phyloP scores from a whole-genome alignment of 2,329 filamentous ascomycete genomes.

The Passalora sequoiae region DNA sequence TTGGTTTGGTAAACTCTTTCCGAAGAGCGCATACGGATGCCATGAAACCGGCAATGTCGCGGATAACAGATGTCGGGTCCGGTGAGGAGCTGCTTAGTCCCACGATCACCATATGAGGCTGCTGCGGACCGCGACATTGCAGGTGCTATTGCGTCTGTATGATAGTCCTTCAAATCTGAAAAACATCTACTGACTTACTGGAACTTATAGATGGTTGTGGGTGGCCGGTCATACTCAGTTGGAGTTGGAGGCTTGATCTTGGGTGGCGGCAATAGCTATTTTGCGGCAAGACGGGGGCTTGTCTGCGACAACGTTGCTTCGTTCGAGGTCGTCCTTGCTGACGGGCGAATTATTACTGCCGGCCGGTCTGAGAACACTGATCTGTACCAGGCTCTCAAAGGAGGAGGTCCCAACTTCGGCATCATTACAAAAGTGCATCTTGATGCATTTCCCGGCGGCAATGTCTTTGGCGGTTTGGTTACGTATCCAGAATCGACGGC shows the following conservation, averaged over 20 bases:
- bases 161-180: too few relatives aligned
- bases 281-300: constrained; percentile 22
- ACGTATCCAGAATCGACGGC: constrained; percentile 11
- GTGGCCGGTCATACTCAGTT: constrained; percentile 21
- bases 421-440: constrained; percentile 25
- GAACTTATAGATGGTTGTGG: constrained; percentile 22
- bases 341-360: constrained; percentile 22
- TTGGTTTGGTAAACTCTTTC: too few relatives aligned
- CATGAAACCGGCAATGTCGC: too few relatives aligned
- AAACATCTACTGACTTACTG: too few relatives aligned
- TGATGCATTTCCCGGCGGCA: constrained; percentile 15
- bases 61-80: too few relatives aligned
- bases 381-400: constrained; percentile 23
- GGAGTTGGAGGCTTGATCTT: constrained; percentile 27
- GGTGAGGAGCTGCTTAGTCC: too few relatives aligned
- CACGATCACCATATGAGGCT: too few relatives aligned
- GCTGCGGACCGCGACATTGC: too few relatives aligned
- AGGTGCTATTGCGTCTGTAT: too few relatives aligned
- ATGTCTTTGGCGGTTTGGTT: constrained; percentile 13
- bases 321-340: constrained; percentile 26
- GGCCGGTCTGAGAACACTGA: constrained; percentile 18
- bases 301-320: constrained; percentile 27
- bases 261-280: constrained; percentile 30
- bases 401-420: constrained; percentile 24
- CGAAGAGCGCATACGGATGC: too few relatives aligned